Evolutionary conservation across 495 filamentous ascomycete genomes (phyloP), one percentile per base, ranked within the genome.

Genomic region (Daldinia loculata): DNA sequence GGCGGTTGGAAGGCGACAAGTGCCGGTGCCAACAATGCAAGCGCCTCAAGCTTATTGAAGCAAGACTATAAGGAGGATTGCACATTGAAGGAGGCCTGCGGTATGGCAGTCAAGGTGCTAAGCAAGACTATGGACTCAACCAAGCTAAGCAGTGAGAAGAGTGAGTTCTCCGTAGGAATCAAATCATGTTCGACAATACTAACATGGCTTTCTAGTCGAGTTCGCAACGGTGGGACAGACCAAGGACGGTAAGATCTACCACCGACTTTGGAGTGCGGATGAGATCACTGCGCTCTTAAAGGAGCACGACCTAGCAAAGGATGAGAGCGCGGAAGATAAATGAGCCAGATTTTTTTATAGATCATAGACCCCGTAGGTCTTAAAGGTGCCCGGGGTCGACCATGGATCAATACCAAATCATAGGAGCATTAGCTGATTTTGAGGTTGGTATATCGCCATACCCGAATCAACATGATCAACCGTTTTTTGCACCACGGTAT

Each of bases 101-200:
- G 89, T 43, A 90, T 98, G 88, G 95, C 95, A 22, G 94, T 99
- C 74, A 99, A 99, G 88, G 95, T 98, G 61, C 83, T 99, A 70
- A 98, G 95, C 87, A 99, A 99, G 89, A 99, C 95, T 4, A 99
- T 99, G 96, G 95, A 99, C 81, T 95, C 93, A 45, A 98, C 95
- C 6, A 98, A 97, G 86, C 81, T 99, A 75, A 97, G 93, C 86
- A 97, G 94, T 76, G 94, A 98, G 85, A 99, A 99, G 87, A 97
- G 94, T 97, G 83, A 78, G 81, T 77, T 27, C 57, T 36, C 53
- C 27, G 8, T 14, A 12, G 2, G 15, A 9, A 30, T 8, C 30
- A 45, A 27, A 17, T 26, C 11, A 61, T 77, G 64, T 52, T 74
- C 70, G 60, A n/a, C 8, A 22, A 56, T 48, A 63, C 81, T 86